These are phyloP conservation scores for Datura wrightii DNA, from an alignment of 257 asterid species.

Conservation along the genomic window DNA sequence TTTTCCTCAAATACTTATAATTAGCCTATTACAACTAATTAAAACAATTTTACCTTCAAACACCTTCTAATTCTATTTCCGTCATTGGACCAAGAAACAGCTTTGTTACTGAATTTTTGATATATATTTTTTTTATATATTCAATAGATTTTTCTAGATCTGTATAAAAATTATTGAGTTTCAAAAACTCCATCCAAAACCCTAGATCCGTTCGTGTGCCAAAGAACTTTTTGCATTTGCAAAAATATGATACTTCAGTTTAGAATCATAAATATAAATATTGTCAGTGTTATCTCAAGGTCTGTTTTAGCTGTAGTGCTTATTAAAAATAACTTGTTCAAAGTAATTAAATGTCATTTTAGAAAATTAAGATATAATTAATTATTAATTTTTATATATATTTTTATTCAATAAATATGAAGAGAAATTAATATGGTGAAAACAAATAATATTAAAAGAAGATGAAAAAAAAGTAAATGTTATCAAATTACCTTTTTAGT, in stretches of 20 bases:
- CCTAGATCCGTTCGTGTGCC: not conserved
- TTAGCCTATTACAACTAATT: not conserved
- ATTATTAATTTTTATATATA: not conserved
- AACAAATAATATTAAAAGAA: no score
- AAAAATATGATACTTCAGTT: not conserved
- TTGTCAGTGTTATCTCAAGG: not conserved
- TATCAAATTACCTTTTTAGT: no score
- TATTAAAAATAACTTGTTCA: not conserved
- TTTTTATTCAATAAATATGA: no score
- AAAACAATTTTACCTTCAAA: not conserved
- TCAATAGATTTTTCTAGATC: no score
- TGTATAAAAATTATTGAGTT: no score
- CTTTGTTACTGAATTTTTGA: no score
- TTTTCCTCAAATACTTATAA: not conserved
- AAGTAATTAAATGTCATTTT: not conserved
- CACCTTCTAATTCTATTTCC: no score
- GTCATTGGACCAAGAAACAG: no score
- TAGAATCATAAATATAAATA: not conserved
- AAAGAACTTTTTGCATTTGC: not conserved
- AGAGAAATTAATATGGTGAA: no score
- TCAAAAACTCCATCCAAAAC: no score
- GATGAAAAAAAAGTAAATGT: no score
- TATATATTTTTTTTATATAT: no score
- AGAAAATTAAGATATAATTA: not conserved
- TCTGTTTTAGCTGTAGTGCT: not conserved